Evolutionary conservation across 257 asterid genomes (phyloP).

Genomic region (Oldenlandia corymbosa): DNA sequence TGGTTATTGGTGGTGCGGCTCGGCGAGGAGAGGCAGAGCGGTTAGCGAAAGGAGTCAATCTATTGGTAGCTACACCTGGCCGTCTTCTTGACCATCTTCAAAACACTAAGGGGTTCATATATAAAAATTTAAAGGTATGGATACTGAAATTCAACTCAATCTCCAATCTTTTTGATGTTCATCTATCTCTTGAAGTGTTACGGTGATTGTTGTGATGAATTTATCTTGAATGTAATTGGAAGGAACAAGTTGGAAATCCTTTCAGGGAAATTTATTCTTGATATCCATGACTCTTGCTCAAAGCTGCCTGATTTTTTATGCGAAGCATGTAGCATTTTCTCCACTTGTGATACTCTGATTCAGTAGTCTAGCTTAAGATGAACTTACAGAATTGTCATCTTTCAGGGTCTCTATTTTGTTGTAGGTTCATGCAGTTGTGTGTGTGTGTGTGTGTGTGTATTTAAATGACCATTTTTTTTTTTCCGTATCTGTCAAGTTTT

Average conservation of each 20-base stretch:
- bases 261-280: not conserved
- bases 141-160: not conserved
- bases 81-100: slow-evolving; percentile 97
- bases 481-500: not conserved
- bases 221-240: no score
- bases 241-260: not conserved
- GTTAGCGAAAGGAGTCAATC: slow-evolving; percentile 70
- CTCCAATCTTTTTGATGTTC: not conserved
- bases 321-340: not conserved
- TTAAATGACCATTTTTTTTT: not conserved
- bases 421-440: not conserved
- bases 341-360: not conserved
- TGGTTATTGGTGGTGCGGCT: slow-evolving; percentile 73
- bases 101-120: slow-evolving; percentile 78
- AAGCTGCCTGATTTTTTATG: not conserved
- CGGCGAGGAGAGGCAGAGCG: slow-evolving; percentile 85
- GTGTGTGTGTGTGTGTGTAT: no score
- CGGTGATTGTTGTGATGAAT: no score
- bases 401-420: not conserved
- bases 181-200: not conserved
- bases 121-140: slow-evolving; percentile 70
- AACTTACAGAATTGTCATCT: not conserved
- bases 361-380: not conserved
- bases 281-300: not conserved
- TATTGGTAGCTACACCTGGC: slow-evolving; percentile 87